phyloP scores from a whole-genome alignment of 257 asterid genomes.

The Solanum sejunctum region DNA sequence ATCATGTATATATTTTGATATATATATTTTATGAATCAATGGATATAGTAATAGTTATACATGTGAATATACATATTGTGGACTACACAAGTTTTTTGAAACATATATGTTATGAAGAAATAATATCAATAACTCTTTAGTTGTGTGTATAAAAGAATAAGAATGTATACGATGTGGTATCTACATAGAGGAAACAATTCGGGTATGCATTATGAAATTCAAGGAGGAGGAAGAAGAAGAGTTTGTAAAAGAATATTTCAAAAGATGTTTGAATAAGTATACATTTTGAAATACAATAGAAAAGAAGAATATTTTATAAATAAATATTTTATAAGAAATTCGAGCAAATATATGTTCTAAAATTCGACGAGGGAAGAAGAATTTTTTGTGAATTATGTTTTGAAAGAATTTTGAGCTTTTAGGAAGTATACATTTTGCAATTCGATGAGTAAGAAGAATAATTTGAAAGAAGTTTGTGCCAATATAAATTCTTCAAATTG shows the following conservation, averaged over 20 bases:
- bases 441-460: no score
- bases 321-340: neutral
- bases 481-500: neutral
- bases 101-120: neutral
- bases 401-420: no score
- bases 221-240: neutral
- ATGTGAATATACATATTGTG: neutral
- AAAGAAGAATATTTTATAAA: neutral
- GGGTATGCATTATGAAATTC: neutral
- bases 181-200: neutral
- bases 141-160: neutral
- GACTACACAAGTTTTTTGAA: neutral
- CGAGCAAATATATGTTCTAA: neutral
- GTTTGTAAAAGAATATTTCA: no score
- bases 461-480: neutral
- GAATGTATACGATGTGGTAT: neutral
- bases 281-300: no score
- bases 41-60: neutral
- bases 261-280: no score
- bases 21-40: neutral
- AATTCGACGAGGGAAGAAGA: neutral
- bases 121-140: neutral
- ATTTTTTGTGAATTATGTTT: neutral
- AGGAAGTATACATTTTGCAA: no score
- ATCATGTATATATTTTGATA: neutral